Evolutionary conservation across 192 early-diverging fungal species (phyloP).

Genomic region (Phycomyces nitens): DNA sequence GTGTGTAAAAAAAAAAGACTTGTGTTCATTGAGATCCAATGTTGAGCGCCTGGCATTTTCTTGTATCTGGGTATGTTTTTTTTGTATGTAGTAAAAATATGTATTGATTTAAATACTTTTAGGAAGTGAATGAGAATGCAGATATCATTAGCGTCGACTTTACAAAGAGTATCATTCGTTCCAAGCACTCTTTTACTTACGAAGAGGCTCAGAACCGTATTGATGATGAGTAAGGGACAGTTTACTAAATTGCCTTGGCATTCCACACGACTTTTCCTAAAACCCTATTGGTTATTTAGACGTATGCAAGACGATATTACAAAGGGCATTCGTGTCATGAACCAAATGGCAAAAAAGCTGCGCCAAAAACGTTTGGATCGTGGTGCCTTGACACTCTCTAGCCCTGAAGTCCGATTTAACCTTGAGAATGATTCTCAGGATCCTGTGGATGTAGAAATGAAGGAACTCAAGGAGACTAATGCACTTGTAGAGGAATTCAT

Average conservation of each 20-base stretch:
- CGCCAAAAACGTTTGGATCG: slow-evolving; percentile 71
- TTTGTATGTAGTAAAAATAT: not conserved
- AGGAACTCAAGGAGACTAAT: slow-evolving; percentile 85
- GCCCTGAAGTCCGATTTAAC: slow-evolving; percentile 89
- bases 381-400: slow-evolving; percentile 89
- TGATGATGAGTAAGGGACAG: slow-evolving; percentile 59
- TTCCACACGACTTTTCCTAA: too few relatives aligned
- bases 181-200: slow-evolving; percentile 90
- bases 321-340: slow-evolving; percentile 63
- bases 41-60: slow-evolving; percentile 93
- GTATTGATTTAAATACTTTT: slow-evolving; percentile 26
- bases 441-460: slow-evolving; percentile 89
- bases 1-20: too few relatives aligned
- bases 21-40: slow-evolving; percentile 83
- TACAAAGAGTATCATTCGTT: slow-evolving; percentile 85
- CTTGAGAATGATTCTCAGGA: slow-evolving; percentile 86
- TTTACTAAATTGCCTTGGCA: too few relatives aligned
- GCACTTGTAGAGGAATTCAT: slow-evolving; percentile 98
- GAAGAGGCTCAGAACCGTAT: slow-evolving; percentile 90
- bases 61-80: slow-evolving; percentile 62
- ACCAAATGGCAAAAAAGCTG: slow-evolving; percentile 80
- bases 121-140: slow-evolving; percentile 58
- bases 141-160: slow-evolving; percentile 75
- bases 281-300: slow-evolving; percentile 22
- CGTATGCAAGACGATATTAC: slow-evolving; percentile 66